These are phyloP conservation scores for Coccomyxa sp. DNA, from an alignment of 139 green algal genomes.

Conservation along the genomic window DNA sequence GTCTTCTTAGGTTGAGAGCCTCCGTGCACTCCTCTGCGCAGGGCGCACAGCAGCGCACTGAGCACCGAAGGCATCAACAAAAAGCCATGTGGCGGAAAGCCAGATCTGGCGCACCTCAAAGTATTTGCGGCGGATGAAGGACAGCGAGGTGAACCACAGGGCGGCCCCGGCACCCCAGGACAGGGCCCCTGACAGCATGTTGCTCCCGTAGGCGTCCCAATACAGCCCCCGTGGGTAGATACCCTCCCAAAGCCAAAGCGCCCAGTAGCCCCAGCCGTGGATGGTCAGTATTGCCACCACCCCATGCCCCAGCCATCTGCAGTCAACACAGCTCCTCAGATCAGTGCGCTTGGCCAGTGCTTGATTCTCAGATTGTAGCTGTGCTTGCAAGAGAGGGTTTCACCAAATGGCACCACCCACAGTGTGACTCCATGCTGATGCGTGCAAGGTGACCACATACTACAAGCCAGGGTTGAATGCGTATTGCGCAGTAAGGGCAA, in stretches of 20 bases:
- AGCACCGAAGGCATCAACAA: no score
- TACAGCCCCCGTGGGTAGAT: neutral
- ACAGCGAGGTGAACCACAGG: neutral
- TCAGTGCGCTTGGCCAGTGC: slow-evolving; percentile 3
- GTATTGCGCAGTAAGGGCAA: no score
- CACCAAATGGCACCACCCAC: no score
- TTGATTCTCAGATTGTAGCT: no score
- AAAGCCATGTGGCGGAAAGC: neutral
- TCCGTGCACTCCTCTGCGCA: no score
- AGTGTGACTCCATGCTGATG: no score
- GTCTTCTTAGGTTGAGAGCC: no score
- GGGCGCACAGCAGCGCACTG: no score
- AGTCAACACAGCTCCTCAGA: neutral
- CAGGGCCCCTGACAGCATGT: slow-evolving; percentile 2
- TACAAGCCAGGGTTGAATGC: no score
- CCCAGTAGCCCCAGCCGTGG: neutral
- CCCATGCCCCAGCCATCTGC: slow-evolving; percentile 4
- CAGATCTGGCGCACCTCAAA: neutral
- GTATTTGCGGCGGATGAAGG: slow-evolving; percentile 6
- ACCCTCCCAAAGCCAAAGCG: neutral
- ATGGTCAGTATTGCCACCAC: neutral
- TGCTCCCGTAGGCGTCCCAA: neutral
- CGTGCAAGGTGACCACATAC: no score
- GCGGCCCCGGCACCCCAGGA: neutral
- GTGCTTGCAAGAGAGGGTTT: no score